A percentile compares a stretch with the other conserved stretches of the same genome.
Evolutionary conservation across 768 basidiomycete species (phyloP).

Genomic region (Kwoniella shandongensis): DNA sequence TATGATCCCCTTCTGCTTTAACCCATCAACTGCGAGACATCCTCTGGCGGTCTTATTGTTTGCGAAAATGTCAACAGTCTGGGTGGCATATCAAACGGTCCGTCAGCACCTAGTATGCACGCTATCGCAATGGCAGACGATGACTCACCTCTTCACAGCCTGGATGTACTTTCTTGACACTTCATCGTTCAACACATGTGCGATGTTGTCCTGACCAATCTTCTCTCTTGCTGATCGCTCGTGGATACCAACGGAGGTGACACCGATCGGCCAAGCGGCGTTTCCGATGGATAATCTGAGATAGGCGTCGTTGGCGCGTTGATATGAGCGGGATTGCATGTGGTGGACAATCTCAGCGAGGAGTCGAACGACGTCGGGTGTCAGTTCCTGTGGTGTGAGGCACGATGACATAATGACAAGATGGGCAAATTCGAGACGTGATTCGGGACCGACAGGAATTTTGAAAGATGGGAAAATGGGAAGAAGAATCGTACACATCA

Average conservation of each 20-base stretch:
- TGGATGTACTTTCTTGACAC: slow-evolving; percentile 98
- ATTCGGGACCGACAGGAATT: neutral
- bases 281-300: slow-evolving; percentile 96
- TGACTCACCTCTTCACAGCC: slow-evolving; percentile 77
- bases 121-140: slow-evolving; percentile 53
- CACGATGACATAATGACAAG: neutral
- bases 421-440: too few species aligned
- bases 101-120: neutral
- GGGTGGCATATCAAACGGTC: neutral
- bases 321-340: slow-evolving; percentile 95
- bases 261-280: slow-evolving; percentile 99
- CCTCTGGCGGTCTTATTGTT: slow-evolving; percentile 91
- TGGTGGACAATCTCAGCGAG: slow-evolving; percentile 92
- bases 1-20: slow-evolving; percentile 53
- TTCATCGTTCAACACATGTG: slow-evolving; percentile 98
- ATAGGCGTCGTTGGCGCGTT: slow-evolving; percentile 94
- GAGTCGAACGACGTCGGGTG: slow-evolving; percentile 75
- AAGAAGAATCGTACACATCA: neutral
- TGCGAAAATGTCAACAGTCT: slow-evolving; percentile 94
- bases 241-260: slow-evolving; percentile 99
- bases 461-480: neutral
- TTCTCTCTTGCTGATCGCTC: slow-evolving; percentile 97
- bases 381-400: slow-evolving; percentile 63
- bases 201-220: slow-evolving; percentile 94
- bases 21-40: slow-evolving; percentile 77